phyloP scores from a whole-genome alignment of 164 flowering plant genomes.

The Aristolochia contorta region DNA sequence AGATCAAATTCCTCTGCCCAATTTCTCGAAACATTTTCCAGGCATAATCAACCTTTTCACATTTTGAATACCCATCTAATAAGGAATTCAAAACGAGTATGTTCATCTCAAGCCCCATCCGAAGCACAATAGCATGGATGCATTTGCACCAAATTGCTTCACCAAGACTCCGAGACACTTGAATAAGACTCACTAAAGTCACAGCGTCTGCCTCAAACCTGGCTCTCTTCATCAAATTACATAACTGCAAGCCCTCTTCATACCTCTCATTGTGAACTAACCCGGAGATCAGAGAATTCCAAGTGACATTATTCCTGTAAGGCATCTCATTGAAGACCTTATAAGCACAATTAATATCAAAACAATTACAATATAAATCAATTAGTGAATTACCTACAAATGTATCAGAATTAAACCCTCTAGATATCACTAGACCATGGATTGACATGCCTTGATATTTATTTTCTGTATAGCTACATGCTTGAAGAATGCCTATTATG shows the following conservation, averaged over 20 bases:
- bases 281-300: slow-evolving; percentile 81
- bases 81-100: slow-evolving; percentile 40
- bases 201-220: slow-evolving; percentile 47
- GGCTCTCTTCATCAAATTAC: slow-evolving; percentile 37
- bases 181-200: slow-evolving; percentile 62
- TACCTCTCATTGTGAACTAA: slow-evolving; percentile 35
- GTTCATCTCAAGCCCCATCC: slow-evolving; percentile 36
- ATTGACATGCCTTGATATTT: slow-evolving; percentile 27
- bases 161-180: slow-evolving; percentile 34
- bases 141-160: slow-evolving; percentile 46
- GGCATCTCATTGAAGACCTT: slow-evolving; percentile 45
- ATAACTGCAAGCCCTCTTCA: slow-evolving; percentile 36
- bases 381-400: slow-evolving; percentile 65
- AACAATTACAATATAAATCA: slow-evolving; percentile 62
- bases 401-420: slow-evolving; percentile 43
- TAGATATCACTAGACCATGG: slow-evolving; percentile 38
- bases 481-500: slow-evolving; percentile 48
- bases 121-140: slow-evolving; percentile 42
- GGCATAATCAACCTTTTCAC: slow-evolving; percentile 35
- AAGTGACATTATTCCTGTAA: slow-evolving; percentile 51
- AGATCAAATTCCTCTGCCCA: slow-evolving; percentile 35
- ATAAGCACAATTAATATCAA: slow-evolving; percentile 36
- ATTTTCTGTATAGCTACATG: slow-evolving; percentile 34
- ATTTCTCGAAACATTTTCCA: slow-evolving; percentile 35
- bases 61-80: slow-evolving; percentile 61